phyloP scores from a whole-genome alignment of 257 asterid species.

The Nicotiana noctiflora region DNA sequence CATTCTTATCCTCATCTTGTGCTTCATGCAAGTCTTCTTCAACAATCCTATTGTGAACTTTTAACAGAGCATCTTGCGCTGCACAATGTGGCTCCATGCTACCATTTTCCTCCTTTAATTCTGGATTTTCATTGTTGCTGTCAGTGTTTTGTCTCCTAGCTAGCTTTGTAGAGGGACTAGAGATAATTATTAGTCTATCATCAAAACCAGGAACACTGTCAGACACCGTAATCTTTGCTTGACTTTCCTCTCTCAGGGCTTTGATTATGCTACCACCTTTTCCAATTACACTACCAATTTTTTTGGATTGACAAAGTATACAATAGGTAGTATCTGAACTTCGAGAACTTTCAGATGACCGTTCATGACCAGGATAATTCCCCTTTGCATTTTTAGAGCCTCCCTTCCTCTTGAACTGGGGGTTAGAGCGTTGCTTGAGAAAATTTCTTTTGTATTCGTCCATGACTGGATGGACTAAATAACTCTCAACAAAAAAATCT shows the following conservation, averaged over 20 bases:
- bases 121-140: constrained; percentile 17
- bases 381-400: constrained; percentile 43
- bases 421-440: constrained; percentile 36
- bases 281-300: constrained; percentile 79
- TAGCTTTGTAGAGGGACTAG: constrained; percentile 52
- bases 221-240: constrained; percentile 69
- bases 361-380: constrained; percentile 30
- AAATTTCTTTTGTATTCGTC: constrained; percentile 44
- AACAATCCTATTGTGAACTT: constrained; percentile 66
- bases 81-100: constrained; percentile 56
- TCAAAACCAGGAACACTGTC: constrained; percentile 73
- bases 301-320: constrained; percentile 60
- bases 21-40: constrained; percentile 52
- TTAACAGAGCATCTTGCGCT: constrained; percentile 77
- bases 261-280: constrained; percentile 75
- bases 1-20: constrained; percentile 31
- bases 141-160: constrained; percentile 28
- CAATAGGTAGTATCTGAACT: constrained; percentile 49
- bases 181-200: constrained; percentile 56
- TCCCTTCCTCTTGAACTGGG: constrained; percentile 56
- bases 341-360: constrained; percentile 33
- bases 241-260: constrained; percentile 75
- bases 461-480: constrained; percentile 27
- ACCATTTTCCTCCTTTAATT: constrained; percentile 17
- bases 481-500: constrained; percentile 2